These are phyloP conservation scores for Boehmeria nivea DNA, from an alignment of 306 rosid species.

Conservation along the genomic window DNA sequence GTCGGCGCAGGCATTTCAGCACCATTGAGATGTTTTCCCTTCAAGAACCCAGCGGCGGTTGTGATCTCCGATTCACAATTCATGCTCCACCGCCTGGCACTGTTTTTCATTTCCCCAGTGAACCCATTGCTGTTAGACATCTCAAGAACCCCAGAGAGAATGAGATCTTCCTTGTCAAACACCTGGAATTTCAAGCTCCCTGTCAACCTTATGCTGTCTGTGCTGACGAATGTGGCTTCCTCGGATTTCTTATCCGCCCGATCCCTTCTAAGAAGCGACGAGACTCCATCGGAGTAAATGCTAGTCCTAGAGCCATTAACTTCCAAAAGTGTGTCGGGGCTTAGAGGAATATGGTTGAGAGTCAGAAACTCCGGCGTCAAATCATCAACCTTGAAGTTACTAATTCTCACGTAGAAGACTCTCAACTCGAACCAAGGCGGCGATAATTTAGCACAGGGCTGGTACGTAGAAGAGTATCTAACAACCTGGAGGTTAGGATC, in stretches of 20 bases:
- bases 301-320: conserved; percentile 73
- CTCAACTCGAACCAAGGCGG: conserved; percentile 81
- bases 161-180: conserved; percentile 55
- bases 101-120: conserved; percentile 44
- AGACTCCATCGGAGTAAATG: conserved; percentile 54
- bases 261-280: conserved; percentile 79
- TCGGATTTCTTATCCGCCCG: conserved; percentile 81
- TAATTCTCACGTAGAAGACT: conserved; percentile 77
- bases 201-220: conserved; percentile 66
- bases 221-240: conserved; percentile 79
- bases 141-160: conserved; percentile 72
- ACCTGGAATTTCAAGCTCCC: conserved; percentile 83
- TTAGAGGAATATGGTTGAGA: conserved; percentile 67
- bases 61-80: conserved; percentile 51
- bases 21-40: conserved; percentile 48
- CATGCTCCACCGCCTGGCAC: conserved; percentile 68
- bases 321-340: conserved; percentile 75
- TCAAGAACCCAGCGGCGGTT: conserved; percentile 50
- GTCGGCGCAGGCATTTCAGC: conserved; percentile 43
- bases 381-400: conserved; percentile 62
- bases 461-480: conserved; percentile 51
- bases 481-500: conserved; percentile 46
- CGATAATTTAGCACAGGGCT: conserved; percentile 42
- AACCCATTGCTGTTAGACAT: conserved; percentile 58
- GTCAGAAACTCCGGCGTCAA: conserved; percentile 66